Evolutionary conservation across 2,329 filamentous ascomycete species (phyloP).

Genomic region (Botryotinia narcissicola): DNA sequence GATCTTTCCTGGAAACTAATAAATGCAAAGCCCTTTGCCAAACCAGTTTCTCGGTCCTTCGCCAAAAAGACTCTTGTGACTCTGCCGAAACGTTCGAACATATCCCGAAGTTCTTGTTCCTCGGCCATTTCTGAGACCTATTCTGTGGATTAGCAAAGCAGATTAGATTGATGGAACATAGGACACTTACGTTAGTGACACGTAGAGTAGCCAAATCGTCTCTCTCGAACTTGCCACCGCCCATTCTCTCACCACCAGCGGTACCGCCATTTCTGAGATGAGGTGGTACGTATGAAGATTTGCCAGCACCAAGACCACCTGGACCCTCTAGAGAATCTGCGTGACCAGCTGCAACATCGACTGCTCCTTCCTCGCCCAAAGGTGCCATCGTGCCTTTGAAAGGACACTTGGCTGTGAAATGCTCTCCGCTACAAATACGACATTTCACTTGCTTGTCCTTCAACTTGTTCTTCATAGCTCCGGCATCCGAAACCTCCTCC

Average conservation of each 20-base stretch:
- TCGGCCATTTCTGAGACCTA: conserved; percentile 96
- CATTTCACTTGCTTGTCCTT: conserved; percentile 99
- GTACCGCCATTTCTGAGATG: conserved; percentile 73
- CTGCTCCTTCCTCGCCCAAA: conserved; percentile 58
- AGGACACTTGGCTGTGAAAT: conserved; percentile 98
- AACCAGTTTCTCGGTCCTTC: conserved; percentile 93
- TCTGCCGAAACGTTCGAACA: conserved; percentile 96
- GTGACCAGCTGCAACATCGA: conserved; percentile 53
- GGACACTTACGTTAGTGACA: conserved; percentile 84
- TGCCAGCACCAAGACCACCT: conserved; percentile 61
- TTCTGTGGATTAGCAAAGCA: conserved; percentile 27
- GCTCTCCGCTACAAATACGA: conserved; percentile 96
- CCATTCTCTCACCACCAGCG: conserved; percentile 76
- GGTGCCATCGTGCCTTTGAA: conserved; percentile 99
- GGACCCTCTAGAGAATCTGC: conserved; percentile 46
- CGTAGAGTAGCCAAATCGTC: conserved; percentile 95
- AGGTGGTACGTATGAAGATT: conserved; percentile 90
- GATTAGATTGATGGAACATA: not conserved
- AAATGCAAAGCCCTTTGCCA: conserved; percentile 98
- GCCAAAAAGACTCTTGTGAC: conserved; percentile 97
- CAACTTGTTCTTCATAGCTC: conserved; percentile 75
- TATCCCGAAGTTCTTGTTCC: conserved; percentile 89
- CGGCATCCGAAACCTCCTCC: conserved; percentile 74
- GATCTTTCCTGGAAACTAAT: conserved; percentile 90
- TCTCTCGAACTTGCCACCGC: conserved; percentile 82